Base-by-base conservation (phyloP, 768 basidiomycete genomes). In the Psilocybe sp. region DNA sequence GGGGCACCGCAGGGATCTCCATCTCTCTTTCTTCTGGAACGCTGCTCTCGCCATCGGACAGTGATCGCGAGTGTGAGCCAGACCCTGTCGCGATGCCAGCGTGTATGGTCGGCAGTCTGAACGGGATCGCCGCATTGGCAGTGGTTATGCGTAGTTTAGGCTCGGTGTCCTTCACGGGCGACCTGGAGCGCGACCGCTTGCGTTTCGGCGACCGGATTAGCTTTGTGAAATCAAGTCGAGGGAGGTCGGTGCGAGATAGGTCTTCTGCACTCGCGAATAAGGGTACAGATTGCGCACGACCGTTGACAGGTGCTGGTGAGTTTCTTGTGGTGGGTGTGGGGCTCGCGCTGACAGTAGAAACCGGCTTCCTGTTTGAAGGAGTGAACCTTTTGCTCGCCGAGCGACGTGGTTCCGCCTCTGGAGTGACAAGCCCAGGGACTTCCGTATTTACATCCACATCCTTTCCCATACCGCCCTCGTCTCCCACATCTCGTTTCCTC, bases 251-350 rank as follows among this genome's bases (percentile, higher is more conserved):
- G 23, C 23, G 23, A 28, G 23, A 28, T 12, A 69, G 48, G 13
- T 65, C 52, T 9, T 55, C 50, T 23, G 59, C 59, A 10, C 66
- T 51, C 32, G 69, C 61, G 45, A 76, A 75, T 32, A 76, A 49
- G 13, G 77, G 77, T 2, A 79, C 75, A 32, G 77, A 78, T 40
- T 68, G 72, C 4, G 78, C 76, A 50, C 78, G 69, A 40, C 60
- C 62, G 9, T 64, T 56, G 32, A 49, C 44, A 18, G 47, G 44
- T 5, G 49, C 18, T 37, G 59, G 59, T 20, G 64, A 60, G 36
- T 57, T 56, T 28, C 4, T 7, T 11, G 44, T 31, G 2, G 54
- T 55, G 39, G 51, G 57, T 19, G 58, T 53, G 28, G 54, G 52
- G 44, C 56, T 59, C 45, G 52, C 50, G 49, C 59, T 63, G 36